Evolutionary conservation across 306 rosid species (phyloP).

Genomic region (Rosa persica): DNA sequence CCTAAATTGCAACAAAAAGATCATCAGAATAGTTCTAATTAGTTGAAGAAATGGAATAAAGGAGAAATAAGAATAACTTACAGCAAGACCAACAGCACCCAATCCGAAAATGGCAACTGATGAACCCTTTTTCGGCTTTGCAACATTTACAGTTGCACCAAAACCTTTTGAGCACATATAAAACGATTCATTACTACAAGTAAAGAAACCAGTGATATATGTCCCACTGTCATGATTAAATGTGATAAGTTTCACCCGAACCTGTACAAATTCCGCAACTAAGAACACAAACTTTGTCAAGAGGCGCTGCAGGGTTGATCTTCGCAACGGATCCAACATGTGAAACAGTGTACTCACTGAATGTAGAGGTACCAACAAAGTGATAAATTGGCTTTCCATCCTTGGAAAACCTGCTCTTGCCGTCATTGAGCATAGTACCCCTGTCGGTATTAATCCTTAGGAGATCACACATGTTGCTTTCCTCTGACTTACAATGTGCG

Average conservation of each 20-base stretch:
- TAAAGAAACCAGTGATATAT: neutral
- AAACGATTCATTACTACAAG: neutral
- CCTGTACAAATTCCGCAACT: constrained; percentile 97
- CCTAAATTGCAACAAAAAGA: constrained; percentile 35
- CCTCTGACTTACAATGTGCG: constrained; percentile 74
- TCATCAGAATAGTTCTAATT: neutral
- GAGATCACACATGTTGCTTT: constrained; percentile 94
- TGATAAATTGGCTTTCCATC: constrained; percentile 75
- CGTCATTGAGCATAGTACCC: constrained; percentile 69
- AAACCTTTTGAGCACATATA: constrained; percentile 44
- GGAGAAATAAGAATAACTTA: constrained; percentile 33
- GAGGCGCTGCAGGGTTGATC: constrained; percentile 85
- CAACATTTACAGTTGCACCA: constrained; percentile 90
- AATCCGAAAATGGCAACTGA: constrained; percentile 84
- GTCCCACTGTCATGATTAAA: neutral
- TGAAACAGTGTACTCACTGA: constrained; percentile 80
- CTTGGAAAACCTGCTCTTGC: constrained; percentile 62
- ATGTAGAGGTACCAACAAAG: constrained; percentile 87
- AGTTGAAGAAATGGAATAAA: neutral
- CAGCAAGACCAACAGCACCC: constrained; percentile 96
- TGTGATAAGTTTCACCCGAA: constrained; percentile 12
- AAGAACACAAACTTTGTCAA: constrained; percentile 87
- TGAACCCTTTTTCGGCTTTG: constrained; percentile 77
- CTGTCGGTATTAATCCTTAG: constrained; percentile 87
- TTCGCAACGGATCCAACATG: constrained; percentile 83